A percentile compares a stretch with the other conserved stretches of the same genome.
Conservation (phyloP, 2,329 filamentous ascomycete species). For the Botrytis sinoallii region DNA sequence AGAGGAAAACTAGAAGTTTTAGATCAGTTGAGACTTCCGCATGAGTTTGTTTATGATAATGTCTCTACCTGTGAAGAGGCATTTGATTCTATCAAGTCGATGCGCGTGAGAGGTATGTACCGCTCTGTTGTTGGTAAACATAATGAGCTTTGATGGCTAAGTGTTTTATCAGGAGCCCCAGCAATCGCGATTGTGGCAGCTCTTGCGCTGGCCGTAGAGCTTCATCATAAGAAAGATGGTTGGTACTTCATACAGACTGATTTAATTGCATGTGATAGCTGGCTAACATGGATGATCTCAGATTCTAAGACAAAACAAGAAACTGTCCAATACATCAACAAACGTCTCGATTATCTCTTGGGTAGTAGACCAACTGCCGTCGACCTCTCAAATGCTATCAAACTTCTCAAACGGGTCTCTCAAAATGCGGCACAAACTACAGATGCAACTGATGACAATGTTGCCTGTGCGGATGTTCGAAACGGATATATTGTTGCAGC, state of each 20-base stretch:
- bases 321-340: slow-evolving; percentile 67
- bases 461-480: slow-evolving; percentile 51
- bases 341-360: slow-evolving; percentile 80
- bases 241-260: slow-evolving; percentile 23
- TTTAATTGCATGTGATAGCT: background rate
- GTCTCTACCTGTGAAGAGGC: slow-evolving; percentile 70
- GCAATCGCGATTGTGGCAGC: slow-evolving; percentile 98
- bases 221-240: slow-evolving; percentile 56
- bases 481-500: slow-evolving; percentile 73
- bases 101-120: slow-evolving; percentile 62
- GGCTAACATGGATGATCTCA: slow-evolving; percentile 9
- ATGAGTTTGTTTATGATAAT: slow-evolving; percentile 74
- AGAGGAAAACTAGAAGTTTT: slow-evolving; percentile 72
- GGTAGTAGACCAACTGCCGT: slow-evolving; percentile 91
- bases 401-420: slow-evolving; percentile 68
- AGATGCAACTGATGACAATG: slow-evolving; percentile 25
- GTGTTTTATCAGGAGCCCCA: slow-evolving; percentile 61
- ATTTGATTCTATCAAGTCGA: slow-evolving; percentile 78
- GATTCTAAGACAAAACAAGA: slow-evolving; percentile 43
- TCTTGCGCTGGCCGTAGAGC: slow-evolving; percentile 80
- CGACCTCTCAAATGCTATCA: slow-evolving; percentile 86
- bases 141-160: slow-evolving; percentile 14
- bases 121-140: background rate
- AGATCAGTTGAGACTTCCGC: slow-evolving; percentile 78
- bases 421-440: slow-evolving; percentile 45